Base-by-base conservation (phyloP, 2,329 filamentous ascomycete genomes). In the Trichoderma endophyticum region DNA sequence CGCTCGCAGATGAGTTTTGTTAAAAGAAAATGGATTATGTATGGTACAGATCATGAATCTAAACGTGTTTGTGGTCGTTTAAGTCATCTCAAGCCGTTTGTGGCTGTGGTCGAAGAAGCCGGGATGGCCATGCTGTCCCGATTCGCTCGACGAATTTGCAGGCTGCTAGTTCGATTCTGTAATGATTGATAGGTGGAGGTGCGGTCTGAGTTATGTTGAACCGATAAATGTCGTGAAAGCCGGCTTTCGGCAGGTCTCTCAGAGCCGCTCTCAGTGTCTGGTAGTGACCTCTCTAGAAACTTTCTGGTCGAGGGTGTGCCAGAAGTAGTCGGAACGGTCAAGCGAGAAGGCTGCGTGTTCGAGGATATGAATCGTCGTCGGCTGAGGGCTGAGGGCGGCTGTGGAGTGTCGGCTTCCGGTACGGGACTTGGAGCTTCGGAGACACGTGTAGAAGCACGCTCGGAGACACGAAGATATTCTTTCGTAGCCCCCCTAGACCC, bases 331-430 rank as follows among this genome's bases (percentile, higher is more conserved):
- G 84, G 81, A 6, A 81, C 77, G 3, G 82, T 80, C 9, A 88
- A 76, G 30, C 87, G 84, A 65, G 85, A 85, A 71, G 77, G 75
- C 39, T 83, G 83, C 57, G 86, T 77, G 26, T 83, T 84, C 0
- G 87, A 85, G 8, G 86, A 83, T 18, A 83, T 83, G 64, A 89
- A 81, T 24, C 88, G 84, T 65, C 88, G 84, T 57, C 88, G 84
- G 6, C 87, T 87, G 18, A 90, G 79, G 14, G 83, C 83, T 3
- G 86, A 85, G 28, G 84, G 83, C 3, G 80, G 83, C 3, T 80
- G 83, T 76, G 34, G 80, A 73, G 36, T 79, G 77, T 76, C 68
- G 36, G 82, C 72, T 36, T 75, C 83, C 11, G 76, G 77, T 32
- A 82, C 79, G 14, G 81, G 78, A 21, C 81, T 74, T 15, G 80